phyloP scores from a whole-genome alignment of 768 basidiomycete genomes.

The Hericium erinaceus region DNA sequence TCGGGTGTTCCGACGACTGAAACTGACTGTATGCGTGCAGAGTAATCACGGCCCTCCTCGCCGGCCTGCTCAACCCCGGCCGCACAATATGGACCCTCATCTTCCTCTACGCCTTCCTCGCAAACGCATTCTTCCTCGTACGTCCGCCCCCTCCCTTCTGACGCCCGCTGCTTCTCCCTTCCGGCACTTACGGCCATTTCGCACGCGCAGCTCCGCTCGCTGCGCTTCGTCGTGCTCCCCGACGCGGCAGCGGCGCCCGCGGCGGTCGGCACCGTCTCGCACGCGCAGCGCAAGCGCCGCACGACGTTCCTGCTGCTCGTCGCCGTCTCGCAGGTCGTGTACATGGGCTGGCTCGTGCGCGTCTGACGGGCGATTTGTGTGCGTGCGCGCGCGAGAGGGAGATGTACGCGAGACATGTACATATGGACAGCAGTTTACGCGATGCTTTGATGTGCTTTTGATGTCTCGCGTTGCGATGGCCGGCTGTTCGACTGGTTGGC shows the following conservation, averaged over 20 bases:
- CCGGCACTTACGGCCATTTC: neutral
- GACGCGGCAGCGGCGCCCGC: constrained; percentile 45
- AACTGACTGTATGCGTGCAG: constrained; percentile 28
- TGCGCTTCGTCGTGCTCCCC: constrained; percentile 86
- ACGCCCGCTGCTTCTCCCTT: neutral
- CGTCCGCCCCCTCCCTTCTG: constrained; percentile 20
- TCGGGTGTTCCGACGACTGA: neutral
- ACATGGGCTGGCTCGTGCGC: constrained; percentile 78
- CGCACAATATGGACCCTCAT: constrained; percentile 56
- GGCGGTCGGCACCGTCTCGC: constrained; percentile 25
- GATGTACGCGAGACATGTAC: neutral
- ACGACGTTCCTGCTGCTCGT: constrained; percentile 87
- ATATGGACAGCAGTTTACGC: neutral
- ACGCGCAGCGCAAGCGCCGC: constrained; percentile 68
- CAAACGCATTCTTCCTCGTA: constrained; percentile 92
- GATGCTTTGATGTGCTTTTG: too few relatives aligned
- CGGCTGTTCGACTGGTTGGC: too few relatives aligned
- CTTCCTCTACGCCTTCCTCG: constrained; percentile 79
- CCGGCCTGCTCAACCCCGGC: constrained; percentile 54
- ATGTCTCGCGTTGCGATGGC: too few relatives aligned
- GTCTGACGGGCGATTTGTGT: constrained; percentile 24
- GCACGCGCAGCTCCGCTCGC: constrained; percentile 68
- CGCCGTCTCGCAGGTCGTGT: constrained; percentile 72
- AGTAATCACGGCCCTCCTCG: constrained; percentile 75
- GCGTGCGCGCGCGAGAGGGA: too few relatives aligned